A percentile compares a stretch with the other conserved stretches of the same genome.
These are phyloP conservation scores for Mycena indigotica DNA, from an alignment of 768 basidiomycete genomes.

Conservation along the genomic window DNA sequence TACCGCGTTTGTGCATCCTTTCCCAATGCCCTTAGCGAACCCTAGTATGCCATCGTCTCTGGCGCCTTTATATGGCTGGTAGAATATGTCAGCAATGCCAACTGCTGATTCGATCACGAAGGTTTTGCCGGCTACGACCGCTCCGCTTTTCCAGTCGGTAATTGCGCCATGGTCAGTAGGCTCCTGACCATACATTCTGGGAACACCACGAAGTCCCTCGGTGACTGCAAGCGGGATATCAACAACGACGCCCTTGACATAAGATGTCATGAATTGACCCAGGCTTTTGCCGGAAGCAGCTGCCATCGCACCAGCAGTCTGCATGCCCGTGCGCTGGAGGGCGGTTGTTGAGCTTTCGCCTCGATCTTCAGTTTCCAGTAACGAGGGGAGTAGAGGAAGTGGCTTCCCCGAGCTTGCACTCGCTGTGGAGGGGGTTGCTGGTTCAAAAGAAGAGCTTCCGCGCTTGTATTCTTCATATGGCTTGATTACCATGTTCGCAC, in stretches of 20 bases:
- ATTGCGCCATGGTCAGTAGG: slow-evolving; percentile 33
- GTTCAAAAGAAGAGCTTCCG: neutral
- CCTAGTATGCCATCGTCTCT: slow-evolving; percentile 17
- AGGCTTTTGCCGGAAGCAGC: slow-evolving; percentile 39
- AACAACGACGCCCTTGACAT: slow-evolving; percentile 33
- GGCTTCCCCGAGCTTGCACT: neutral
- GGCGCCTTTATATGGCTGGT: slow-evolving; percentile 23
- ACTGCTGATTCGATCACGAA: slow-evolving; percentile 11
- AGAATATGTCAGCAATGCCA: slow-evolving; percentile 15
- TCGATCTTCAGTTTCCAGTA: slow-evolving; percentile 25
- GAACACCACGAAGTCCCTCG: slow-evolving; percentile 39
- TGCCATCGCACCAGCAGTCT: slow-evolving; percentile 30
- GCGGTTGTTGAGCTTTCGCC: slow-evolving; percentile 9
- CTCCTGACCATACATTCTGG: slow-evolving; percentile 38
- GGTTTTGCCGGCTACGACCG: slow-evolving; percentile 42
- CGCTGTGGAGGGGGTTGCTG: neutral
- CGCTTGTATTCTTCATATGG: slow-evolving; percentile 16
- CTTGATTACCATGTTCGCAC: slow-evolving; percentile 10
- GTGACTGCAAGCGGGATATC: slow-evolving; percentile 34
- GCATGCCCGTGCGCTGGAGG: slow-evolving; percentile 1
- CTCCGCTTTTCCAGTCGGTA: slow-evolving; percentile 37
- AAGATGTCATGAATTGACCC: slow-evolving; percentile 8
- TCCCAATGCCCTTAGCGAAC: slow-evolving; percentile 18
- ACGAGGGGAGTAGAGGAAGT: neutral
- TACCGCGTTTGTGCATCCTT: slow-evolving; percentile 1